Evolutionary conservation across 2,329 filamentous ascomycete genomes (phyloP), one percentile per base, ranked within the genome.

Genomic region (Neofusicoccum ribis): DNA sequence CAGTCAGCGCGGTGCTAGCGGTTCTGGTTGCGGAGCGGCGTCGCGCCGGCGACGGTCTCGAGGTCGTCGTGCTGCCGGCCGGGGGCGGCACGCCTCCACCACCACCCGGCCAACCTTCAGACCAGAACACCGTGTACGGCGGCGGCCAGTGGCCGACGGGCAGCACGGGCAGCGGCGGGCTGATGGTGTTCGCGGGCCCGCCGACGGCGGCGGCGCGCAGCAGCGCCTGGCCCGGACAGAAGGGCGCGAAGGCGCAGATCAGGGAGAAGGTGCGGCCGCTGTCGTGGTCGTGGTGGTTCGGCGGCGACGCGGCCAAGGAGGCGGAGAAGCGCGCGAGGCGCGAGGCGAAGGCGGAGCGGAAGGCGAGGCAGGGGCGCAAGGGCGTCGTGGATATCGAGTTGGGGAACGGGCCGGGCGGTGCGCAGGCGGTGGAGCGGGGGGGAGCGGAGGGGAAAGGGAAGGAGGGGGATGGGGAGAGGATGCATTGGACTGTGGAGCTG

Each of bases 21-120:
- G 78, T 82, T 46, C 80, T 80, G 0, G 76, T 82, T 0, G 77
- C 80, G 12, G 81, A 83, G 71, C 76, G 77, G 15, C 74, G 76
- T 0, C 71, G 76, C n/a, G 70, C 72, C 7, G 69, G 72, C 34
- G n/a, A 17, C n/a, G 17, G 9, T 2, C 3, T 27, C 5, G 15
- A 12, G 8, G 34, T 37, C 1, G n/a, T 27, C 11, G 9, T 8
- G 17, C 17, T 5, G 20, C 50, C 6, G 3, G 36, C 27, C 8
- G 17, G 20, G 27, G 36, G n/a, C 5, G n/a, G 44, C 8, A 14
- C 31, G 27, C 27, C 27, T 1, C 27, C 5, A 31, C 6, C 27
- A 31, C 27, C 27, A 31, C 6, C 27, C 5, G 27, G 5, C 27
- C 27, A 31, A 31, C 5, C 27, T 0, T 5, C 5, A 31, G 27